Percentiles rank a stretch among this genome's conserved stretches.
Evolutionary conservation across 1,284 basidiomycete genomes (phyloP).

Genomic region (Rhodofomes roseus): DNA sequence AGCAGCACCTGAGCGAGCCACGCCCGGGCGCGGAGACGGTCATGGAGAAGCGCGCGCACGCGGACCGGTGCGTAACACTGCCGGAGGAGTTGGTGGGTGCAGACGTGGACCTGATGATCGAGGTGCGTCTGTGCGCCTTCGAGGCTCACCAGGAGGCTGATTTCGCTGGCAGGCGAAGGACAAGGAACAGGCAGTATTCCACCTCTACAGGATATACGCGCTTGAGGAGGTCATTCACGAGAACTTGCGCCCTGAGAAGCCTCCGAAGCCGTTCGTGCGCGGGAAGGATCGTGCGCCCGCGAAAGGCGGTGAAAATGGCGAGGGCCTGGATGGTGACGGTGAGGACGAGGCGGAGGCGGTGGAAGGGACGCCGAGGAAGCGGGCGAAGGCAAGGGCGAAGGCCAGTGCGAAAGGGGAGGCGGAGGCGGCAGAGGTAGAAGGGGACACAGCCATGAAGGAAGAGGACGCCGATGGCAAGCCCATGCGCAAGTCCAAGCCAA

Average conservation of each 20-base stretch:
- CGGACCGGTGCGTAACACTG: conserved; percentile 70
- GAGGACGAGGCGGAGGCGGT: not conserved
- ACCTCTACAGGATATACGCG: conserved; percentile 77
- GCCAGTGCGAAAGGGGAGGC: not conserved
- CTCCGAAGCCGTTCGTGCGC: conserved; percentile 39
- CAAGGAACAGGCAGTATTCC: conserved; percentile 91
- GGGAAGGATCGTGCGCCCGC: conserved; percentile 13
- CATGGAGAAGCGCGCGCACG: conserved; percentile 84
- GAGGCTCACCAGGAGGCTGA: too few species aligned
- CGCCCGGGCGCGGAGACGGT: conserved; percentile 70
- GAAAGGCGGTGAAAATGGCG: conserved; percentile 1
- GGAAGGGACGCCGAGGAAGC: not conserved
- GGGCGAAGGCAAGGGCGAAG: not conserved
- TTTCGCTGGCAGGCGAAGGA: conserved; percentile 68
- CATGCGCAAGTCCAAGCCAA: not conserved
- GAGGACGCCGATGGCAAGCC: not conserved
- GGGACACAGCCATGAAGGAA: too few species aligned
- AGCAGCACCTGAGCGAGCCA: conserved; percentile 87
- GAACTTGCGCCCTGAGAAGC: conserved; percentile 35
- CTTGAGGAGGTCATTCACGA: conserved; percentile 63
- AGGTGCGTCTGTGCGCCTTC: conserved; percentile 39
- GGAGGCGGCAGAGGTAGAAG: not conserved
- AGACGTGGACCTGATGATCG: conserved; percentile 83
- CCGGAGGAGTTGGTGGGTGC: conserved; percentile 45
- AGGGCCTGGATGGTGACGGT: not conserved